Base-by-base conservation (phyloP, 2,329 filamentous ascomycete genomes). In the Clonostachys solani region DNA sequence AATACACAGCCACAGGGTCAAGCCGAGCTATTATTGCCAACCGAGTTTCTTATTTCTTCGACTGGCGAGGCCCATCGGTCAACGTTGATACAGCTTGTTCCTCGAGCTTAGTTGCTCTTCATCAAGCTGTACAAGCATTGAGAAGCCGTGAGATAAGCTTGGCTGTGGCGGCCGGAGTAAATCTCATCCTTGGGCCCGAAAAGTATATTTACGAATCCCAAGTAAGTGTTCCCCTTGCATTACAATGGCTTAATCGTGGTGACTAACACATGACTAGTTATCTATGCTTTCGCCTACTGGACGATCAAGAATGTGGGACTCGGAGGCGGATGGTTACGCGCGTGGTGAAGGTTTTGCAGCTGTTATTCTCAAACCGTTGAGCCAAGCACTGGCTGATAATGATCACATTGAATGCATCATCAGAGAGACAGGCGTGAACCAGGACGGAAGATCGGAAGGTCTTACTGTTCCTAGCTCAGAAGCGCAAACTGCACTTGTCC, bases 301-400 rank as follows among this genome's bases (percentile, higher is more conserved):
- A 40, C 58, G 44, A 37, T 54, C 46, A 18, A 41, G 55, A 10
- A 57, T 64, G 23, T 74, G 65, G 50, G 75, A 75, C 50, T 52
- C 56, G 6, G 54, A 53, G 15, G 41, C 38, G 7, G 16, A 36
- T 18, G 84, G 83, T 0, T 87, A 83, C 53, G 80, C 75, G 1
- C 73, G 82, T 12, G 83, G 80, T 9, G 82, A 86, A 53, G 81
- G 80, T 6, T 72, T 75, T 18, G 77, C 68, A 7, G 68, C 76
- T 43, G 53, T 85, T 5, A 57, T 84, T 10, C 57, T 86, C 13
- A 85, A 85, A 62, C 72, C 70, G 1, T 65, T 84, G 1, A 68
- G 72, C 35, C 69, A 77, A 49, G 81, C 81, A 3, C 57, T 81
- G 18, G 62, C 58, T 40, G 79, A 81, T 50, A 75, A 75, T 18